Evolutionary conservation across 805 yeast genomes (phyloP), one percentile per base, ranked within the genome.

Genomic region (Lachancea nothofagi): DNA sequence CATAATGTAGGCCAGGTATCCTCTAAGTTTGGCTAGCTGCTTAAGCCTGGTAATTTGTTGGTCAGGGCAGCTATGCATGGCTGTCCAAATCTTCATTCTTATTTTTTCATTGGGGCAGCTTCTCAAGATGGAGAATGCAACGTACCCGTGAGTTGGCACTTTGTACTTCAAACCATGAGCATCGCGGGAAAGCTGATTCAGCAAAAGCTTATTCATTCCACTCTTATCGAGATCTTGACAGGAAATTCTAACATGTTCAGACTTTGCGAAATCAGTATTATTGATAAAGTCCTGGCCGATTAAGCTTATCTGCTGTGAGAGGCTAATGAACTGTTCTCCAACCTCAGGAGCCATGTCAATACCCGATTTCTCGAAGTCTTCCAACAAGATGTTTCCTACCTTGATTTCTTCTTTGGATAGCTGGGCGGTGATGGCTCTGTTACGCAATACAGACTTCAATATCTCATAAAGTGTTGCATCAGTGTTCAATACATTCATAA

Each of bases 281-380:
- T 55, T 65, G 12, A 64, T 54, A 60, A 88, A 89, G 19, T 78
- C 76, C 45, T 93, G 90, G 0, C 97, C 97, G 14, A 78, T 64
- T 6, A 82, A 62, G 1, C 96, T 83, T 17, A 93, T 87, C 44
- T 80, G 75, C 46, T 84, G 93, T 2, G 95, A 84, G 28, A 87
- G 62, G 15, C 75, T 72, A 23, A 93, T 86, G 57, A 90, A 93
- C 45, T 76, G 72, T 10, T 74, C 69, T 43, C 90, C 70, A 1
- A 82, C 73, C 18, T 68, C 64, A 0, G 78, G 74, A 48, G 76
- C 79, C 80, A 88, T 79, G 53, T 80, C 81, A 23, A 89, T 83
- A 0, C 97, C 98, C 0, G 96, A 85, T 48, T 87, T 80, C 49
- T 84, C 83, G 55, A 93, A 93, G 61, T 93, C 98, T 31, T 83